Percentiles rank a stretch among this genome's conserved stretches.
phyloP scores from a whole-genome alignment of 805 yeast species.

The baker's yeast (Saccharomyces cerevisiae) region DNA sequence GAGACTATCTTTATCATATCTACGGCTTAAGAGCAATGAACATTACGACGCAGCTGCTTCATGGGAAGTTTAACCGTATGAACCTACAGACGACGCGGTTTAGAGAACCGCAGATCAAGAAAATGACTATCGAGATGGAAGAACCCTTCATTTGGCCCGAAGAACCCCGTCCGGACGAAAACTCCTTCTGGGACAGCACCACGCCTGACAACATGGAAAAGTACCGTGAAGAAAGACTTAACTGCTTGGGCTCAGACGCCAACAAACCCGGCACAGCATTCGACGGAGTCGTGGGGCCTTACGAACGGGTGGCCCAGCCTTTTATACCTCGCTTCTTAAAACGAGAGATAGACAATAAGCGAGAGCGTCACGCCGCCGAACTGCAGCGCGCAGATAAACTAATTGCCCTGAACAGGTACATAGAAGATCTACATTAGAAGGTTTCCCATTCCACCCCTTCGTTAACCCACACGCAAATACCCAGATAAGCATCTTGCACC shows the following conservation, averaged over 20 bases:
- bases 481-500: neutral
- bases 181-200: constrained; percentile 35
- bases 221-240: constrained; percentile 41
- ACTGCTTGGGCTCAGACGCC: constrained; percentile 55
- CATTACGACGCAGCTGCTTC: constrained; percentile 77
- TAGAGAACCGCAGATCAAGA: constrained; percentile 75
- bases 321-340: constrained; percentile 47
- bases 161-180: constrained; percentile 34
- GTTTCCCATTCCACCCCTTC: neutral
- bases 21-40: constrained; percentile 87
- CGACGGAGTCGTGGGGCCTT: constrained; percentile 56
- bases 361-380: constrained; percentile 21
- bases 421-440: neutral
- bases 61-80: constrained; percentile 59
- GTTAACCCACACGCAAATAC: neutral
- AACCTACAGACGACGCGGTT: constrained; percentile 55
- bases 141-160: constrained; percentile 97
- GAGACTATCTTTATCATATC: constrained; percentile 86
- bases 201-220: constrained; percentile 40
- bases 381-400: constrained; percentile 11
- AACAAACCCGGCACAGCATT: constrained; percentile 62
- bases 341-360: constrained; percentile 40
- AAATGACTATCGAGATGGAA: constrained; percentile 93
- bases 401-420: constrained; percentile 10
- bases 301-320: constrained; percentile 53